Evolutionary conservation across 305 asterid species (phyloP), one percentile per base, ranked within the genome.

Genomic region (Fraxinus platypoda): DNA sequence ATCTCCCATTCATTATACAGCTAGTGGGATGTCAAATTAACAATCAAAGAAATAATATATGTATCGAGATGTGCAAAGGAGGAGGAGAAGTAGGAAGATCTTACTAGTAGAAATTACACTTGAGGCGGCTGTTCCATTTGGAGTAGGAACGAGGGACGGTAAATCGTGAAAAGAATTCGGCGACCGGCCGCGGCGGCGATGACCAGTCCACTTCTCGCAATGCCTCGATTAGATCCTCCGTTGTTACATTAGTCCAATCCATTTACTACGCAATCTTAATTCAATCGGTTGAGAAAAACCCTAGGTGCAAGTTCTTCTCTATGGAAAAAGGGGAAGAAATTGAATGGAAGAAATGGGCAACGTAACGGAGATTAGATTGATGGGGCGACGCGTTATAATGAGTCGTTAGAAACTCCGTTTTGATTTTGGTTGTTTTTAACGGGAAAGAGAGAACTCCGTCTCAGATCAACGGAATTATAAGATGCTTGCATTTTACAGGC

Each of bases 51-150:
- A 23, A 21, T 0, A 21, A 21, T 9, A 62, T 23, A 21, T 62
- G 31, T 3, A 62, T 25, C 31, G 12, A 23, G 15, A 25, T 64
- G 23, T 21, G 28, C 33, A 25, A 74, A 15, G 28, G 82, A 83
- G 81, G 57, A 9, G 28, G 78, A 83, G 81, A n/a, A 9, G 28
- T 79, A 82, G 81, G 72, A 64, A 81, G 31, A 77, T 17, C 91
- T 75, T 85, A 94, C 97, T 94, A 94, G 88, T 94, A 94, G 37
- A 95, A 89, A 85, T 94, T 95, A 94, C 97, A 97, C 87, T 97
- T 97, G 90, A 97, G 93, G 89, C 99, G 99, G 81, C 97, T 91
- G 88, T 87, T 92, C 99, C 99, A 94, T 94, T 96, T 94, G 87
- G 93, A 80, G 68, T 83, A 92, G 30, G 99, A 96, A 84, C 99